phyloP scores from a whole-genome alignment of 768 basidiomycete species.

The Hygrocybe punicea region DNA sequence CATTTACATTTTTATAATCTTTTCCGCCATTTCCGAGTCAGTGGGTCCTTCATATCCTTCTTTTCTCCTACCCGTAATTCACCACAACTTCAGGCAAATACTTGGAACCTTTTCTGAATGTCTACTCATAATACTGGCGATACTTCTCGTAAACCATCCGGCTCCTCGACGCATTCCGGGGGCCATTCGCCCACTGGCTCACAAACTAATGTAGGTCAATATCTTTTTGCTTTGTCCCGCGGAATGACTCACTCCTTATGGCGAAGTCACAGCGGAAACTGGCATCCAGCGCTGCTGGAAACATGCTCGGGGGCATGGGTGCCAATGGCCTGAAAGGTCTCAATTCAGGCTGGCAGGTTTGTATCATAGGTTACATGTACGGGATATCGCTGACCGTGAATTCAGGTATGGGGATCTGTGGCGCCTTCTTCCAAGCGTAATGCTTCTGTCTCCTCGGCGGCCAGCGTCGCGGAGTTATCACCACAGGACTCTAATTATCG shows the following conservation, averaged over 20 bases:
- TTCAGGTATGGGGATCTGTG: conserved; percentile 58
- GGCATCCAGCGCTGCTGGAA: conserved; percentile 38
- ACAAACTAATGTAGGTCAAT: conserved; percentile 50
- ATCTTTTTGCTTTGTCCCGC: background rate
- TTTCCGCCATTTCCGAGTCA: background rate
- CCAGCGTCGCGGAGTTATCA: conserved; percentile 50
- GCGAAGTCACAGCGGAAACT: conserved; percentile 47
- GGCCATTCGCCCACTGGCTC: conserved; percentile 61
- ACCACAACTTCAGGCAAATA: conserved; percentile 8
- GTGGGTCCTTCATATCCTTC: conserved; percentile 13
- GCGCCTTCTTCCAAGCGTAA: conserved; percentile 53
- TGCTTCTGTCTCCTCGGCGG: conserved; percentile 57
- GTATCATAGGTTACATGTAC: conserved; percentile 19
- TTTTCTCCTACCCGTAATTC: conserved; percentile 21
- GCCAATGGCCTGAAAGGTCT: conserved; percentile 48
- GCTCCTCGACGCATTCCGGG: conserved; percentile 62
- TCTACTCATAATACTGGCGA: conserved; percentile 40
- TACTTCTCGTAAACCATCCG: conserved; percentile 64
- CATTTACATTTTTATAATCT: background rate
- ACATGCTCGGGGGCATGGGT: conserved; percentile 54
- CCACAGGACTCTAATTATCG: conserved; percentile 49
- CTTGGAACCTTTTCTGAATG: conserved; percentile 14
- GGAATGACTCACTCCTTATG: conserved; percentile 21
- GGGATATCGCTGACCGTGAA: conserved; percentile 9
- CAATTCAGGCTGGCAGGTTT: conserved; percentile 67